Evolutionary conservation across 768 basidiomycete species (phyloP).

Genomic region (Kwoniella botswanensis): DNA sequence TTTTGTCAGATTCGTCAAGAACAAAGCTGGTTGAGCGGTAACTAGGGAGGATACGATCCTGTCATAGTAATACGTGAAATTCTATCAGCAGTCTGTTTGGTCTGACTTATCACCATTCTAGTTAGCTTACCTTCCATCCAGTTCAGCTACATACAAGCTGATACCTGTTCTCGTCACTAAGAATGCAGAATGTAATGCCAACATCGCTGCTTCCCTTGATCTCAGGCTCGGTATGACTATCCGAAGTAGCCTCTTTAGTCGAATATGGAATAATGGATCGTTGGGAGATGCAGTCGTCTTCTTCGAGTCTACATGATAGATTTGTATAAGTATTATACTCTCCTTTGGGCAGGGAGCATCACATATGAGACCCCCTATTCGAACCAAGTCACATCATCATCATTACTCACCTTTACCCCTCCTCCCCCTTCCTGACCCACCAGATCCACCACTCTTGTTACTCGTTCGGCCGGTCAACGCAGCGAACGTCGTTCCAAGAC

Average conservation of each 20-base stretch:
- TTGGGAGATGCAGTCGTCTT: conserved; percentile 63
- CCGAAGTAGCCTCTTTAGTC: conserved; percentile 73
- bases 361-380: not conserved
- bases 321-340: not conserved
- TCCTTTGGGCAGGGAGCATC: not conserved
- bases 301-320: conserved; percentile 26
- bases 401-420: conserved; percentile 22
- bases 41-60: conserved; percentile 96
- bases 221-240: conserved; percentile 86
- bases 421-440: conserved; percentile 57
- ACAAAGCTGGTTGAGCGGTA: conserved; percentile 75
- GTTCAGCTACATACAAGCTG: conserved; percentile 88
- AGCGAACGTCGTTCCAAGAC: conserved; percentile 68
- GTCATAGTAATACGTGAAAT: not conserved
- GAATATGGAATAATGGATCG: conserved; percentile 87
- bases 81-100: not conserved
- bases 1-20: conserved; percentile 80
- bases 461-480: conserved; percentile 61
- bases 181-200: conserved; percentile 85
- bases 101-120: not conserved
- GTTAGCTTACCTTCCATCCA: conserved; percentile 72
- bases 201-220: conserved; percentile 84
- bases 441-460: conserved; percentile 40
- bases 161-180: conserved; percentile 88
- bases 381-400: not conserved